phyloP scores from a whole-genome alignment of 176 grass and related monocot species.

The Aegilops longissima region DNA sequence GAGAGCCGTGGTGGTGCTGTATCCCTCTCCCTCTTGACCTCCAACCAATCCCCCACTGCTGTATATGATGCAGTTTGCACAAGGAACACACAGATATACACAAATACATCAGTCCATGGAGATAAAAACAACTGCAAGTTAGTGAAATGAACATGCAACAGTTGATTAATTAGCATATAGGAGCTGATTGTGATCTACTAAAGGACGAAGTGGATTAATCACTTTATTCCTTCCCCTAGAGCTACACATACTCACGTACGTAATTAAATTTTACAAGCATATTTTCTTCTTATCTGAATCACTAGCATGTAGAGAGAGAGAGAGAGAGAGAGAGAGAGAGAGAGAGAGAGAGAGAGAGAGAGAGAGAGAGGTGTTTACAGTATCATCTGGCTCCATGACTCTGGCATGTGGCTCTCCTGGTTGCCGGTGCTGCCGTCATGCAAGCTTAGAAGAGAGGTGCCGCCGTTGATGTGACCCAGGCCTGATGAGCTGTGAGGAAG shows the following conservation, averaged over 20 bases:
- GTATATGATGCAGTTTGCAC: constrained; percentile 30
- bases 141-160: constrained; percentile 29
- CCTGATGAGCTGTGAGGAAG: constrained; percentile 34
- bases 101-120: constrained; percentile 37
- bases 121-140: constrained; percentile 41
- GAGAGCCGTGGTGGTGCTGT: constrained; percentile 43
- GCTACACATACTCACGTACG: constrained; percentile 17
- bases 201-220: constrained; percentile 55
- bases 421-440: constrained; percentile 18
- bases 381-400: constrained; percentile 91
- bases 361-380: constrained; percentile 51
- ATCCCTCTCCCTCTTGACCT: constrained; percentile 52
- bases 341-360: constrained; percentile 18
- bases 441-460: constrained; percentile 27
- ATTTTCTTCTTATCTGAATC: neutral
- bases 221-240: constrained; percentile 44
- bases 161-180: constrained; percentile 40
- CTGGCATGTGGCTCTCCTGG: constrained; percentile 56
- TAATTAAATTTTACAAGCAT: constrained; percentile 25
- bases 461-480: constrained; percentile 28
- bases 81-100: constrained; percentile 16
- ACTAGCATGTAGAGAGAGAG: neutral
- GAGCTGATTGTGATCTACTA: constrained; percentile 40
- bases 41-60: constrained; percentile 55
- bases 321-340: neutral